phyloP scores from a whole-genome alignment of 345 rosid genomes.

The Salix arbutifolia region DNA sequence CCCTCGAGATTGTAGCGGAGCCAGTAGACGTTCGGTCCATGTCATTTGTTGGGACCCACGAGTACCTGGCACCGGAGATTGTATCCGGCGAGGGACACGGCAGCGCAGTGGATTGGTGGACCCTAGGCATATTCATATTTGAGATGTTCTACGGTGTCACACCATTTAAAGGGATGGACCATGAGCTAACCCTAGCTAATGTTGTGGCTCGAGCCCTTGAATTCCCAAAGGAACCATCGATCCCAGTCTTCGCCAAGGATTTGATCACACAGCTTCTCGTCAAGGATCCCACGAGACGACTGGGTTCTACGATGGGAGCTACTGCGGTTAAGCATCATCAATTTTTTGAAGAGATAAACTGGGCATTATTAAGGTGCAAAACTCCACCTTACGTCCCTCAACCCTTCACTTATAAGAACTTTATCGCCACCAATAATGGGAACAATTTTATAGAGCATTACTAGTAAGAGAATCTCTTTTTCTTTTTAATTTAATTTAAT shows the following conservation, averaged over 20 bases:
- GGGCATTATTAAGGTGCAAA: constrained; percentile 59
- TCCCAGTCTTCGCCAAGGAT: constrained; percentile 43
- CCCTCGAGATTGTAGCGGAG: constrained; percentile 49
- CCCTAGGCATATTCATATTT: constrained; percentile 53
- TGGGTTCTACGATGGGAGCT: constrained; percentile 63
- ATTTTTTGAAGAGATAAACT: constrained; percentile 50
- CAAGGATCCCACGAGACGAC: constrained; percentile 45
- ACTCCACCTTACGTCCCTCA: constrained; percentile 47
- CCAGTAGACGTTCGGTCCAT: constrained; percentile 56
- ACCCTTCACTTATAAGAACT: neutral
- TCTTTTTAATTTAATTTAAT: neutral
- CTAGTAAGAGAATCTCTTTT: neutral
- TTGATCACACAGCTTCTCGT: constrained; percentile 48
- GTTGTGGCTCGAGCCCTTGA: constrained; percentile 62
- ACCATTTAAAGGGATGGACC: constrained; percentile 51
- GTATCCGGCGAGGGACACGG: constrained; percentile 65
- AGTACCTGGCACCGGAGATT: constrained; percentile 66
- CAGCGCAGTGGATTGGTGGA: constrained; percentile 73
- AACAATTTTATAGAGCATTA: neutral
- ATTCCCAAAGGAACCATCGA: constrained; percentile 52
- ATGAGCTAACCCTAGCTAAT: constrained; percentile 56
- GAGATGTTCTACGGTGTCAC: constrained; percentile 55
- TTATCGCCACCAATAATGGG: neutral
- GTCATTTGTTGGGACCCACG: constrained; percentile 69
- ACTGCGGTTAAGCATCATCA: constrained; percentile 45